These are phyloP conservation scores for Talaromyces stipitatus DNA, from an alignment of 495 filamentous ascomycete species.

Conservation along the genomic window DNA sequence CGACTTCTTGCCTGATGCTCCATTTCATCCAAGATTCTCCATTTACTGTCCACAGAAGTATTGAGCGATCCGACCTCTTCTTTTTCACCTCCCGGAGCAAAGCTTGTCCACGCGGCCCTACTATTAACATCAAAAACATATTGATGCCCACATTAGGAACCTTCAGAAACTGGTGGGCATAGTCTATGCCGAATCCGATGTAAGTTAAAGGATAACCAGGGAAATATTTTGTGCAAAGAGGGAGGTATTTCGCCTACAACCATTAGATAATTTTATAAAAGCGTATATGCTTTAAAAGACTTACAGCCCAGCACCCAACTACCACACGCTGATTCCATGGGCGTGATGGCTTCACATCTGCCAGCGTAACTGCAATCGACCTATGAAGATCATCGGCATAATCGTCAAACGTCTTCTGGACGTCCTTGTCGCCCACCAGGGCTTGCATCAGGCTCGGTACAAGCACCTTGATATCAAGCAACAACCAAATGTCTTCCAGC, in stretches of 20 bases:
- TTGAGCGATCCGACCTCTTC: constrained; percentile 40
- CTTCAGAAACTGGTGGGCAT: constrained; percentile 63
- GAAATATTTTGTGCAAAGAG: constrained; percentile 49
- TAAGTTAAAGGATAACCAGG: constrained; percentile 61
- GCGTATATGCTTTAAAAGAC: too few species aligned
- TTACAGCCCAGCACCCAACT: constrained; percentile 75
- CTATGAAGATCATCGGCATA: constrained; percentile 60
- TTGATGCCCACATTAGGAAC: constrained; percentile 59
- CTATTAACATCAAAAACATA: constrained; percentile 56
- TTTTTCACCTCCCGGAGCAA: constrained; percentile 60
- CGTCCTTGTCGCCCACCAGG: background rate
- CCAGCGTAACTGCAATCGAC: constrained; percentile 53
- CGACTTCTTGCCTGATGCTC: constrained; percentile 46
- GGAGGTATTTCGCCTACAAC: constrained; percentile 53
- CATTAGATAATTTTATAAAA: background rate
- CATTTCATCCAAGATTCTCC: constrained; percentile 66
- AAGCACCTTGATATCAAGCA: constrained; percentile 81
- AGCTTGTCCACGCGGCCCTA: constrained; percentile 50
- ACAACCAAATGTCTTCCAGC: constrained; percentile 61
- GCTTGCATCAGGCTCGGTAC: background rate
- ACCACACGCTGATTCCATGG: constrained; percentile 67
- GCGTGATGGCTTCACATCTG: constrained; percentile 34
- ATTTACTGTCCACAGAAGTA: constrained; percentile 85
- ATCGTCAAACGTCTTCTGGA: constrained; percentile 46
- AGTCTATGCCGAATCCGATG: constrained; percentile 63